phyloP scores from a whole-genome alignment of 106 monocot genomes.

The Dendrobium catenatum region DNA sequence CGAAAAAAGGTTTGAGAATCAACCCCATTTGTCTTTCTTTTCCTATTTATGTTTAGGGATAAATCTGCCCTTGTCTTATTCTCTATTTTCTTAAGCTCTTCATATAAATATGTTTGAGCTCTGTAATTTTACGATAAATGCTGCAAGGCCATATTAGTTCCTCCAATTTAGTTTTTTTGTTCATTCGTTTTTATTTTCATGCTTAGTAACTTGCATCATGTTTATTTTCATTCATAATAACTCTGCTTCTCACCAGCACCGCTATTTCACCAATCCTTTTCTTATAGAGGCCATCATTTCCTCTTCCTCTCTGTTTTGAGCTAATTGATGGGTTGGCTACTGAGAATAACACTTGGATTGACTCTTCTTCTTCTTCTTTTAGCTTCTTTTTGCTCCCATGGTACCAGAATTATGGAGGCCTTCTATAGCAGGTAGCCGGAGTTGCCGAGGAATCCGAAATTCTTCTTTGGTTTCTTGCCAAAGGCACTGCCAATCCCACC shows the following conservation, averaged over 20 bases:
- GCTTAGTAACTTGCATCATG: too few relatives aligned
- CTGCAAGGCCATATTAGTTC: too few relatives aligned
- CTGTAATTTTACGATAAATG: too few relatives aligned
- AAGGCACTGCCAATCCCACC: constrained; percentile 13
- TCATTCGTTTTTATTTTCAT: too few relatives aligned
- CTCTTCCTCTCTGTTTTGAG: background rate
- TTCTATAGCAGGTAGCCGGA: background rate
- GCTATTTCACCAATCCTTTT: background rate
- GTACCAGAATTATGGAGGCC: background rate
- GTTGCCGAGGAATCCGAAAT: background rate
- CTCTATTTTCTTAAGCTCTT: too few relatives aligned
- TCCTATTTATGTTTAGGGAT: too few relatives aligned
- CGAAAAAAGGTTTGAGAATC: too few relatives aligned
- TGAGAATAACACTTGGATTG: background rate
- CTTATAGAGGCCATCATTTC: background rate
- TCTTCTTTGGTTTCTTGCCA: constrained; percentile 9
- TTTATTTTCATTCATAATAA: too few relatives aligned
- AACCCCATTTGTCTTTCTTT: too few relatives aligned
- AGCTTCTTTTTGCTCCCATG: constrained; percentile 6
- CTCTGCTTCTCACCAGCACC: background rate
- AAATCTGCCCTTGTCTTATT: too few relatives aligned
- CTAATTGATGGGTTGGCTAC: background rate
- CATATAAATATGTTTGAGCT: too few relatives aligned
- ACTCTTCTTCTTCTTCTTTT: background rate
- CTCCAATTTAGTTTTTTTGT: too few relatives aligned